Evolutionary conservation across 306 rosid genomes (phyloP), one percentile per base, ranked within the genome.

Genomic region (Vachellia pachyceras): DNA sequence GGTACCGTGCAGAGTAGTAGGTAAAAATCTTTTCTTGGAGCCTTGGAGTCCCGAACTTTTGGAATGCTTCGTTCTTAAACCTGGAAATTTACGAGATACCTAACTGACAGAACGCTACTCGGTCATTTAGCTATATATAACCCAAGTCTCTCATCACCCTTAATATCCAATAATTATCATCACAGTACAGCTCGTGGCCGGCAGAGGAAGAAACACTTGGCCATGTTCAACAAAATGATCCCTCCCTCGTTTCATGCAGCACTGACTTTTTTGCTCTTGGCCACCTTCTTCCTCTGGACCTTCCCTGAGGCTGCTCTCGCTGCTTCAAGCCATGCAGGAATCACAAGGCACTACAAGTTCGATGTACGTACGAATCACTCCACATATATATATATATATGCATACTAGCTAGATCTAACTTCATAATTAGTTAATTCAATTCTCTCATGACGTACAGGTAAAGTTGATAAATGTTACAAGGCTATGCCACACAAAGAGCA

Each of bases 291-390:
- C 74, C 54, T 90, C 18, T 72, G 47, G 20, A 64, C 63, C 68
- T 78, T 80, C 44, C 83, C 90, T 66, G 40, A 25, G 12, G 68
- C 29, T 82, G 79, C 80, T 80, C 29, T 68, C 14, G 85, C 90
- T 61, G 50, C 90, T 83, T 81, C 86, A 64, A 74, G 72, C 3
- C 81, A 78, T 72, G 78, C 68, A 81, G 52, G 90, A 3, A 77
- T 89, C 73, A 92, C 93, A 70, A 84, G 94, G 82, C 91, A 82
- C 86, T 92, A 90, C 89, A 86, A 69, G 4, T 92, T 90, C 69
- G 67, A 90, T 42, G 94, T 90, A 82, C 14, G 97, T 89, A 82
- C 11, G 90, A 65, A 35, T 35, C 74, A 3, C 37, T 60, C 37
- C 5, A 25, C 35, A 58, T 20, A 55, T 20, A 55, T 7, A 6